These are phyloP conservation scores for Zychaea mexicana DNA, from an alignment of 371 early-diverging fungal genomes.

Conservation along the genomic window DNA sequence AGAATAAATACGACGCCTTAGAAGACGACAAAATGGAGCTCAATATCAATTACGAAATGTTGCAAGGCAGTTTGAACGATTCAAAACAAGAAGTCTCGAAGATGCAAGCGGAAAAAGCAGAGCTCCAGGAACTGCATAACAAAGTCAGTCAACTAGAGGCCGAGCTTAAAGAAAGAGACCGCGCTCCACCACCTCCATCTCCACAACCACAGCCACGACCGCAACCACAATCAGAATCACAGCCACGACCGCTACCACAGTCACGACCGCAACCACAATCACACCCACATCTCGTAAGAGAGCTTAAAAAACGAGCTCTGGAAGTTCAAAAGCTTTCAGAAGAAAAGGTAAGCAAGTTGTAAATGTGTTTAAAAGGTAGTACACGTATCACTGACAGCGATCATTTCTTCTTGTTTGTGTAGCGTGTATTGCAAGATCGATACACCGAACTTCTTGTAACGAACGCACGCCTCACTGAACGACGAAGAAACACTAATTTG, in stretches of 20 bases:
- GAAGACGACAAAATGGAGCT: not conserved
- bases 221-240: not conserved
- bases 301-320: not conserved
- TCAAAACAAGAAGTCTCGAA: not conserved
- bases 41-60: not conserved
- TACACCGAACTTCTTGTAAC: not conserved
- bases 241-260: not conserved
- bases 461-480: not conserved
- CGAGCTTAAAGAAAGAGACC: too few relatives aligned
- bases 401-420: not conserved
- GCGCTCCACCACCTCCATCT: too few relatives aligned
- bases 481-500: not conserved
- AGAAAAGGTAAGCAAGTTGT: not conserved
- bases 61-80: not conserved
- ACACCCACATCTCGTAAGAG: not conserved
- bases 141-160: too few relatives aligned
- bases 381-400: too few relatives aligned
- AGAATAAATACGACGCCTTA: not conserved
- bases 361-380: too few relatives aligned
- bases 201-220: not conserved
- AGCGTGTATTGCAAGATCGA: conserved; percentile 1
- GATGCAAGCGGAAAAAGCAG: not conserved
- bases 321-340: not conserved
- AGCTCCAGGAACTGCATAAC: too few relatives aligned
- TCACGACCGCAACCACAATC: not conserved